Evolutionary conservation across 177 flowering plant genomes (phyloP).

Genomic region (Vitis hybrid): DNA sequence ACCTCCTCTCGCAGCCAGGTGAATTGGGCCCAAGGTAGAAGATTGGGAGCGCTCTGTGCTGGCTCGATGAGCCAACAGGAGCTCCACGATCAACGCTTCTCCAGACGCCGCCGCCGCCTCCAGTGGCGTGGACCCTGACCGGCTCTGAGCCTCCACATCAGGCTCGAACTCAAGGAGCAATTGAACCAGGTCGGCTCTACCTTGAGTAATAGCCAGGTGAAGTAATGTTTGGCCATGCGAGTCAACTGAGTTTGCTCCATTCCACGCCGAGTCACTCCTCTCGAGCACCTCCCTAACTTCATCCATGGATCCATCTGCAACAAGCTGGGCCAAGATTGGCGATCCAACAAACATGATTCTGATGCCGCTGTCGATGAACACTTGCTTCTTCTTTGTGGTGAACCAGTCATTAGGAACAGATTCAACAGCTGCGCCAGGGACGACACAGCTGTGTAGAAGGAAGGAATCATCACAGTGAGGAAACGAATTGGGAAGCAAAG

Average conservation of each 20-base stretch:
- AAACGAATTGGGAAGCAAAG: conserved; percentile 43
- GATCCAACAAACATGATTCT: conserved; percentile 68
- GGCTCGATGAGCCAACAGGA: conserved; percentile 51
- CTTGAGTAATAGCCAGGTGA: conserved; percentile 59
- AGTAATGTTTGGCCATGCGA: conserved; percentile 55
- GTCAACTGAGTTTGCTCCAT: conserved; percentile 51
- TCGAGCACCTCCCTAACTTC: conserved; percentile 64
- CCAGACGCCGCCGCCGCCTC: conserved; percentile 64
- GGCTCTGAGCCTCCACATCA: conserved; percentile 43
- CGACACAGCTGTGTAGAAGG: conserved; percentile 72
- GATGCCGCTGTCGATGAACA: conserved; percentile 65
- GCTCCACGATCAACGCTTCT: conserved; percentile 64
- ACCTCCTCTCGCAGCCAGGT: conserved; percentile 55
- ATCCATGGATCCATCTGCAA: conserved; percentile 55
- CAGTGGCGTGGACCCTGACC: conserved; percentile 52
- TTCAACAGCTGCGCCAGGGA: conserved; percentile 66
- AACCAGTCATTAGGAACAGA: conserved; percentile 69
- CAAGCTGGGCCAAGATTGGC: conserved; percentile 44
- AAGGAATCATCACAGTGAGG: conserved; percentile 58
- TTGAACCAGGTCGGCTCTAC: conserved; percentile 72
- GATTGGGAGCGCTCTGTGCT: conserved; percentile 41
- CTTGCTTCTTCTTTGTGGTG: conserved; percentile 67
- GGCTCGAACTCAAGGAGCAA: conserved; percentile 63
- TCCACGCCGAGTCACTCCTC: conserved; percentile 49
- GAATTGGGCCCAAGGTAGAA: conserved; percentile 55